Conservation (phyloP, 805 yeast genomes). For the Zygoascus bituminiphila region DNA sequence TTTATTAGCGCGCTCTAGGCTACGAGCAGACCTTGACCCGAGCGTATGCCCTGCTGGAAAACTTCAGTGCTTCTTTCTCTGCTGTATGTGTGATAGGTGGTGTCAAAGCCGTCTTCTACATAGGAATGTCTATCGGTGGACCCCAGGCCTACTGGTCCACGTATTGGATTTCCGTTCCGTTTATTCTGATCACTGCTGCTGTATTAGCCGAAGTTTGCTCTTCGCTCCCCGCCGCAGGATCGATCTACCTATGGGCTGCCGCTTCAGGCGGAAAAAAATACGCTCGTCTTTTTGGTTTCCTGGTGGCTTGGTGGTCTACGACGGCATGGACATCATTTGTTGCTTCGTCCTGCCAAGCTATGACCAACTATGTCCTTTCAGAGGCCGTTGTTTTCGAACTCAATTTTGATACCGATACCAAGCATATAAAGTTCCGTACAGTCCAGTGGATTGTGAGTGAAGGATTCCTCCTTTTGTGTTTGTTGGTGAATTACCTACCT, state of each 20-base stretch:
- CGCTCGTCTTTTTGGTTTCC: constrained; percentile 18
- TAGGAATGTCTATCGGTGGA: constrained; percentile 18
- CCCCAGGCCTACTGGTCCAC: constrained; percentile 21
- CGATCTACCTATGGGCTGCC: constrained; percentile 22
- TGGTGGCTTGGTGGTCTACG: constrained; percentile 21
- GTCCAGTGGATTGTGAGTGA: constrained; percentile 21
- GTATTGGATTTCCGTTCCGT: constrained; percentile 11
- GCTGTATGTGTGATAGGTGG: constrained; percentile 15
- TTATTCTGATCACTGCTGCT: constrained; percentile 18
- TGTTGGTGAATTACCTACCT: constrained; percentile 17
- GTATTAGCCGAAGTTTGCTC: constrained; percentile 20
- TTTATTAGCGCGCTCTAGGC: constrained; percentile 12
- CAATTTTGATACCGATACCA: constrained; percentile 7
- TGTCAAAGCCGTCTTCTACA: constrained; percentile 10
- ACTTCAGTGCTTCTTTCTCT: constrained; percentile 16
- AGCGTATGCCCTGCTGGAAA: constrained; percentile 14
- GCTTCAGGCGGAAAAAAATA: constrained; percentile 17
- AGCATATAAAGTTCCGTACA: constrained; percentile 17
- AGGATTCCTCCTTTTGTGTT: constrained; percentile 11
- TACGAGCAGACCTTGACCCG: constrained; percentile 15
- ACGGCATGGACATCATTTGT: constrained; percentile 22
- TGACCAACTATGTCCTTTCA: constrained; percentile 16
- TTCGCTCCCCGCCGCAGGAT: constrained; percentile 21
- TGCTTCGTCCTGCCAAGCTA: constrained; percentile 14
- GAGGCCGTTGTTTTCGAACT: constrained; percentile 16